Conservation (phyloP, 305 asterid genomes). For the Solanum hybrid region DNA sequence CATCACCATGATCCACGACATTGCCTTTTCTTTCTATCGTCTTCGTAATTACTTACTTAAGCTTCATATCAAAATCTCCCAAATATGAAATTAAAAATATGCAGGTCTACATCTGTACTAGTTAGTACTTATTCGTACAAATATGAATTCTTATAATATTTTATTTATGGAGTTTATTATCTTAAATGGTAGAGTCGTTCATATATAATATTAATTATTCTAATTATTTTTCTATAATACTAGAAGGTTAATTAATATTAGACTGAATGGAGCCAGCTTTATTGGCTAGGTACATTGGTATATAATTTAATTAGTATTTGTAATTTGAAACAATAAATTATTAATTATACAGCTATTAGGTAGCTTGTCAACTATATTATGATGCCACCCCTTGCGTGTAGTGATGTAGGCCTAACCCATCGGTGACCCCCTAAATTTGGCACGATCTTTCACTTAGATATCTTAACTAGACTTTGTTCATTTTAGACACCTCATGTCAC, state of each 20-base stretch:
- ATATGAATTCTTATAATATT: not conserved
- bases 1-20: not conserved
- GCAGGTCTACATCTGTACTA: not conserved
- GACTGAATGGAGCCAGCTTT: not conserved
- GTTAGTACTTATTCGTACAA: not conserved
- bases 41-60: not conserved
- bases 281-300: not conserved
- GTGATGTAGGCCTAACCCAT: too few relatives aligned
- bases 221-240: not conserved
- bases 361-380: not conserved
- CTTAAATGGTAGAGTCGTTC: not conserved
- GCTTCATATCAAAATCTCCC: not conserved
- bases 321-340: not conserved
- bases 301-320: not conserved
- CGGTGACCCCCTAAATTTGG: too few relatives aligned
- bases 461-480: too few relatives aligned
- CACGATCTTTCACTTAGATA: too few relatives aligned
- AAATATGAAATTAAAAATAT: not conserved
- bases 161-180: not conserved
- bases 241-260: not conserved
- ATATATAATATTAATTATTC: not conserved
- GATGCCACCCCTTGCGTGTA: not conserved
- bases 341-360: not conserved
- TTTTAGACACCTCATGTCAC: too few relatives aligned
- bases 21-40: not conserved